These are phyloP conservation scores for Coemansia aciculifera DNA, from an alignment of 192 early-diverging fungal species.

Conservation along the genomic window DNA sequence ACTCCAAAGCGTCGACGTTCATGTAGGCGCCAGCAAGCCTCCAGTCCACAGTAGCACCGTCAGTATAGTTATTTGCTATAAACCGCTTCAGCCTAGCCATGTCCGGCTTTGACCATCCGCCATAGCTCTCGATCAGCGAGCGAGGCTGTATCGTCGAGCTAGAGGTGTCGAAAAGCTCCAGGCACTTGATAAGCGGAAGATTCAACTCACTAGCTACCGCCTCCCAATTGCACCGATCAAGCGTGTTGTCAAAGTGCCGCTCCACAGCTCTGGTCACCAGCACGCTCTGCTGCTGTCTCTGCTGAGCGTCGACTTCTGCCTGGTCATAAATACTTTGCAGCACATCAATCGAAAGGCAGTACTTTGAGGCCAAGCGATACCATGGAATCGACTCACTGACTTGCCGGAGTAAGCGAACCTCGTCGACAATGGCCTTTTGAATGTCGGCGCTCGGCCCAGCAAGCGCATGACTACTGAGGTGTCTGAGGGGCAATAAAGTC, in stretches of 20 bases:
- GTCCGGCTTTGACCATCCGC: neutral
- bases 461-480: neutral
- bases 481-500: neutral
- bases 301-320: neutral
- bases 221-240: neutral
- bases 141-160: neutral
- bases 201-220: neutral
- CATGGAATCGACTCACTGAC: neutral
- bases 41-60: neutral
- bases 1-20: neutral
- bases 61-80: neutral
- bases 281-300: neutral
- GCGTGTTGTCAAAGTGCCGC: neutral
- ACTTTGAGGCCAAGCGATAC: neutral
- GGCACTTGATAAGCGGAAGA: neutral
- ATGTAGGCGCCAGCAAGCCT: neutral
- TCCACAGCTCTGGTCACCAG: neutral
- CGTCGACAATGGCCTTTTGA: neutral
- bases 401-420: neutral
- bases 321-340: neutral
- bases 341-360: neutral
- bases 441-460: neutral
- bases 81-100: neutral
- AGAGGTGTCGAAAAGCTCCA: neutral
- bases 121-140: neutral